These are phyloP conservation scores for Letharia columbiana DNA, from an alignment of 495 filamentous ascomycete species.

Conservation along the genomic window DNA sequence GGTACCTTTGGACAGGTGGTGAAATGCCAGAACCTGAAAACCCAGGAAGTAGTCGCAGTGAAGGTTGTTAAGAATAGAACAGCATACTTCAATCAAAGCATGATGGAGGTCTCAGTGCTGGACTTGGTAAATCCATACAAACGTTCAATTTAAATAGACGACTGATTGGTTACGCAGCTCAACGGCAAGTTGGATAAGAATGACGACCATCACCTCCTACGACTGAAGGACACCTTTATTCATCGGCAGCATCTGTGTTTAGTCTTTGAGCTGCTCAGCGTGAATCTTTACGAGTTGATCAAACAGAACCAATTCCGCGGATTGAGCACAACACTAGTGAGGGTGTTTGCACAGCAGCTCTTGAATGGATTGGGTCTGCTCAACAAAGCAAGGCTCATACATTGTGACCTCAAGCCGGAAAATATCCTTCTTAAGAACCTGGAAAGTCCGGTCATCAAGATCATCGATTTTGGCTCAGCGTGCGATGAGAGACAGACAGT, in stretches of 20 bases:
- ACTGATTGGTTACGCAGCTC: constrained; percentile 35
- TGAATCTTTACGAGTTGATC: constrained; percentile 97
- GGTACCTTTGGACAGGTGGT: constrained; percentile 99
- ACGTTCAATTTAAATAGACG: not conserved
- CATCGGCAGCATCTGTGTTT: constrained; percentile 96
- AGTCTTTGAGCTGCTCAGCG: constrained; percentile 93
- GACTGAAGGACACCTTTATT: constrained; percentile 97
- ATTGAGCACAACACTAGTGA: constrained; percentile 91
- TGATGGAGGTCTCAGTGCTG: constrained; percentile 99
- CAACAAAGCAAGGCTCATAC: constrained; percentile 94
- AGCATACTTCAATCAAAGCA: constrained; percentile 99
- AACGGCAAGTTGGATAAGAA: constrained; percentile 99
- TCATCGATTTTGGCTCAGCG: constrained; percentile 98
- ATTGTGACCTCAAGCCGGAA: constrained; percentile 97
- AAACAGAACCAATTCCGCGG: constrained; percentile 99
- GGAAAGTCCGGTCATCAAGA: constrained; percentile 99
- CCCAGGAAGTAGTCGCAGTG: constrained; percentile 95
- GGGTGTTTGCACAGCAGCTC: constrained; percentile 96
- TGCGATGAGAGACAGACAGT: constrained; percentile 98
- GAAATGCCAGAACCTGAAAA: constrained; percentile 97
- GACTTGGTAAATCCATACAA: constrained; percentile 45
- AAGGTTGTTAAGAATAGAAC: constrained; percentile 99
- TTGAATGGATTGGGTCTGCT: constrained; percentile 85
- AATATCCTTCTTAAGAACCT: constrained; percentile 98
- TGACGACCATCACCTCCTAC: constrained; percentile 93